Percentiles rank a stretch among this genome's conserved stretches.
Evolutionary conservation across 495 filamentous ascomycete genomes (phyloP).

Genomic region (Tuber melanosporum): DNA sequence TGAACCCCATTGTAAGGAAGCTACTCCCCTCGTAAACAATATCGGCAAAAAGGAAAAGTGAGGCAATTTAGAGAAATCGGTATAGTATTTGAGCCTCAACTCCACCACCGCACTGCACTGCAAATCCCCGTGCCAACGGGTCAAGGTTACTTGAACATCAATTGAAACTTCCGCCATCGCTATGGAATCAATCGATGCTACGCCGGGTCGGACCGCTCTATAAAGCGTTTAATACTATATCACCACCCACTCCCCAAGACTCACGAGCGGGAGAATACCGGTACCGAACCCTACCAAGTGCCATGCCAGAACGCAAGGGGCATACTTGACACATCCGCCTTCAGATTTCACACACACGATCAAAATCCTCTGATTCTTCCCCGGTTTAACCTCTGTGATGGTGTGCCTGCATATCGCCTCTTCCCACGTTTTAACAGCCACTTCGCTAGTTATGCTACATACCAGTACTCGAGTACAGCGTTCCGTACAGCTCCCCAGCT

Average conservation of each 20-base stretch:
- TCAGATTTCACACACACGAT: not conserved
- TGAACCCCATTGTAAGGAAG: not conserved
- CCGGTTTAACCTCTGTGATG: not conserved
- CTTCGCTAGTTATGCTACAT: not conserved
- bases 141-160: not conserved
- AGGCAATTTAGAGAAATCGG: not conserved
- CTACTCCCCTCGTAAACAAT: not conserved
- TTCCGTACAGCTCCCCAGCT: not conserved
- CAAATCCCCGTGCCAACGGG: not conserved
- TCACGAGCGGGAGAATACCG: not conserved
- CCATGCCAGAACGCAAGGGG: not conserved
- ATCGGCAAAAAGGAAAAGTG: not conserved
- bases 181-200: not conserved
- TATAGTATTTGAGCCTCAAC: not conserved
- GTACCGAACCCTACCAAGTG: not conserved
- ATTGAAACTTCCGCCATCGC: not conserved
- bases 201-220: not conserved
- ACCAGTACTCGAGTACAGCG: not conserved
- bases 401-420: not conserved
- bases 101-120: not conserved
- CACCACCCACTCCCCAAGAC: not conserved
- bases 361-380: not conserved
- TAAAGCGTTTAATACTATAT: not conserved
- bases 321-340: not conserved
- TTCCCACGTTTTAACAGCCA: not conserved